Evolutionary conservation across 228 moss, liverwort and hornwort species (phyloP), one percentile per base, ranked within the genome.

Genomic region (Sphagnum fallax): DNA sequence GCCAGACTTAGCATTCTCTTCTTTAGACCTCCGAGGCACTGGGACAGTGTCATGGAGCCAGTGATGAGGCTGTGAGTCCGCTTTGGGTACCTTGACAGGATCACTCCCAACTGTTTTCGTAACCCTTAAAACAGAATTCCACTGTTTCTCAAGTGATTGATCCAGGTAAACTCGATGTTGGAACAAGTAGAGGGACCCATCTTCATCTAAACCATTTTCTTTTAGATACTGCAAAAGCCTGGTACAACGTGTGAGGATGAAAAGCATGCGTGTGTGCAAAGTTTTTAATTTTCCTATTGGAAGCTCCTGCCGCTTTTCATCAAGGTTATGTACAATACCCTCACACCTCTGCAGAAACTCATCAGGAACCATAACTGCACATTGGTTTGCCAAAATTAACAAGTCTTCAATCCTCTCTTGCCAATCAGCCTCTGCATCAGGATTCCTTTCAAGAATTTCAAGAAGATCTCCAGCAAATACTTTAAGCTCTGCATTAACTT

Each of bases 221-320:
- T 91, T 97, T 61, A 93, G 89, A 77, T 90, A 93, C 69, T 97
- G 97, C 72, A 97, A 77, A 6, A 97, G 84, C 68, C 97, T 91
- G 52, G 97, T 97, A 73, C 97, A 97, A 53, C 97, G 88, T 65
- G 97, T 97, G 60, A 97, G 91, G 70, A 93, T 90, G 80, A 97
- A 97, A 10, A 97, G 85, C 89, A 97, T 97, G 62, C 93, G 86
- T 60, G 91, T 97, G 71, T 97, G 97, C 51, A 97, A 82, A 82
- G 85, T 88, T 75, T 97, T 97, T 64, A 97, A 70, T 53, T 85
- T 77, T 67, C 97, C 97, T 88, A 97, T 91, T n/a, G 81, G 86
- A 67, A 97, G 91, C 64, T 91, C 82, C 81, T 97, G 97, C 63
- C 97, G 91, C 74, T 85, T 93, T 79, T 97, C 97, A 78, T 97